Base-by-base conservation (phyloP, 108 stramenopile species). In the Cyclotella baltica region DNA sequence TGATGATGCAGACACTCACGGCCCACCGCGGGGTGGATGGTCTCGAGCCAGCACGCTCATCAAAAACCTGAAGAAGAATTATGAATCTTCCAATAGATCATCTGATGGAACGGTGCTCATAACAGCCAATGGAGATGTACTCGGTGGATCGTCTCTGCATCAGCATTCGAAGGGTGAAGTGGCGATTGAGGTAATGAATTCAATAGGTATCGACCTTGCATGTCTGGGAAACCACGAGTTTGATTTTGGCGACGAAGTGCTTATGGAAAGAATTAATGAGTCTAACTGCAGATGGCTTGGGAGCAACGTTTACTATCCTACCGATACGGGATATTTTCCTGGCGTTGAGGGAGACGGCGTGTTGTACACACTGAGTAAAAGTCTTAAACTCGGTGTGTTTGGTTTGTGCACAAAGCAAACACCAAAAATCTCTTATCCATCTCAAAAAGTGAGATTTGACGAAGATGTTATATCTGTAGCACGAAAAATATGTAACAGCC, bases 221-320 rank as follows among this genome's bases (percentile, higher is more conserved):
- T 73, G 74, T 11, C 35, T 83, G 38, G 82, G 82, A 1, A 83
- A 83, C 62, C 82, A 83, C 48, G 82, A 83, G 47, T 83, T 83
- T 38, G 82, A 83, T 76, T 73, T 79, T 33, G 82, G 82, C 37
- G 78, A 78, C 28, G 73, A 67, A 22, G 66, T 61, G 6, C 53
- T 83, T 34, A 75, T 77, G 70, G 33, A 79, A 8, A 74, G 82
- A 48, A 27, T 83, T 0, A 3, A 50, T 6, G 82, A 76, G 25
- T 72, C 69, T 0, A 48, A 48, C 34, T 83, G 78, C 58, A 37
- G 15, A 16, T 83, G 82, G 82, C 50, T 83, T 31, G 82, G 82
- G 3, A 75, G 78, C 62, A 83, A 83, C 31, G 82, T 83, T 8
- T 78, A 78, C 40, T 77, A 77, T 62, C 67, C 79, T 0, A 37